Conservation (phyloP, 305 asterid genomes). For the Solanum hybrid region DNA sequence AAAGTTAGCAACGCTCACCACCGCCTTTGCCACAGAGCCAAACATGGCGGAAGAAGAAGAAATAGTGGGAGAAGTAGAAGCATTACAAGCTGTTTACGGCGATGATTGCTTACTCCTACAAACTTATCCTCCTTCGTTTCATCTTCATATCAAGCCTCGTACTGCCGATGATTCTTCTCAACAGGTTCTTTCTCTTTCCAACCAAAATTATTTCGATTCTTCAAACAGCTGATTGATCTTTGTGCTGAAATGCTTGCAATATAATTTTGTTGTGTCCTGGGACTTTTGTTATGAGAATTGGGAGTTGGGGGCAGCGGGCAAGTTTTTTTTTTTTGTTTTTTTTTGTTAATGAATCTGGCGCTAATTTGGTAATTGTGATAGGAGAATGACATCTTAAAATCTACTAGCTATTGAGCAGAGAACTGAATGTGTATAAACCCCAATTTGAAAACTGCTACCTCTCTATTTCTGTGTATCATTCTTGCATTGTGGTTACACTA, state of each 20-base stretch:
- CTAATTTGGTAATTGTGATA: neutral
- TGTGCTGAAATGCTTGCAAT: neutral
- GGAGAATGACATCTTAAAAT: constrained; percentile 2
- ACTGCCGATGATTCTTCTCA: constrained; percentile 87
- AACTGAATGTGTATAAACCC: neutral
- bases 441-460: neutral
- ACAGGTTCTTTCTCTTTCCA: constrained; percentile 36
- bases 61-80: constrained; percentile 56
- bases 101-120: constrained; percentile 54
- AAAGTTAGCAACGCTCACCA: neutral
- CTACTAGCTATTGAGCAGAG: neutral
- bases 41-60: constrained; percentile 46
- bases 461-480: neutral
- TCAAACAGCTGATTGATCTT: neutral
- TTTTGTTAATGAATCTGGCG: neutral
- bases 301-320: neutral
- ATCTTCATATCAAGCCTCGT: constrained; percentile 71
- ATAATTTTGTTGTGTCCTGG: neutral
- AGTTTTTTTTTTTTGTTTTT: no score
- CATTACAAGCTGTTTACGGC: constrained; percentile 66
- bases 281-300: neutral
- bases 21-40: neutral
- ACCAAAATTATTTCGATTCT: neutral
- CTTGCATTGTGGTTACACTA: neutral
- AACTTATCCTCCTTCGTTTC: constrained; percentile 64